A percentile compares a stretch with the other conserved stretches of the same genome.
phyloP scores from a whole-genome alignment of 106 monocot genomes.

The Xerophyta viscosa region DNA sequence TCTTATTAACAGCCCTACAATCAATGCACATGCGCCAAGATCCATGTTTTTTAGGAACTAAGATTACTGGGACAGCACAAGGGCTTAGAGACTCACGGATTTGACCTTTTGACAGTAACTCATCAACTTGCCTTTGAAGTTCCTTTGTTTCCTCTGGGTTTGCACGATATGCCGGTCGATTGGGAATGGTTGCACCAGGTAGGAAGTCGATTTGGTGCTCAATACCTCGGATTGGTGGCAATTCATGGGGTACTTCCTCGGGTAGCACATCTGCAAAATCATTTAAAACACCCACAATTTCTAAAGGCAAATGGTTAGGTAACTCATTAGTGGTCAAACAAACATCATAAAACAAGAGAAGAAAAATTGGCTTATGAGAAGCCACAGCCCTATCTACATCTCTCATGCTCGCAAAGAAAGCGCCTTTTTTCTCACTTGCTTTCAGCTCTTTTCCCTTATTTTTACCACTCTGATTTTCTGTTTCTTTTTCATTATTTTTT shows the following conservation, averaged over 20 bases:
- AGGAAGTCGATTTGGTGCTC: conserved; percentile 1
- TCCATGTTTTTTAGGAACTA: background rate
- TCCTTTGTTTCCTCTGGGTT: conserved; percentile 3
- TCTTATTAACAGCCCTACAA: background rate
- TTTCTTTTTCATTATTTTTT: too few species aligned
- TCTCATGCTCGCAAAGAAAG: too few species aligned
- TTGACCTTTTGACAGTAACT: background rate
- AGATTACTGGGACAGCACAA: background rate
- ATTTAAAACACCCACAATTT: too few species aligned
- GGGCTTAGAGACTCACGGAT: background rate
- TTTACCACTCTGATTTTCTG: too few species aligned
- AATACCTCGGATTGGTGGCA: background rate
- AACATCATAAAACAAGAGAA: too few species aligned
- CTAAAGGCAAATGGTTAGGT: too few species aligned
- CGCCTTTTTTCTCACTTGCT: too few species aligned
- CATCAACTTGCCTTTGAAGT: background rate
- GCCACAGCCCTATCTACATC: too few species aligned
- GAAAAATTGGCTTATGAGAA: too few species aligned
- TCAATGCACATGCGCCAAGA: conserved; percentile 1
- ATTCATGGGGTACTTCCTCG: background rate
- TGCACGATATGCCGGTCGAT: background rate
- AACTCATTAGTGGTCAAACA: too few species aligned
- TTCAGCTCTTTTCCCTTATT: too few species aligned
- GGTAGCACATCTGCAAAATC: background rate
- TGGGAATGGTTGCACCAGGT: background rate